Evolutionary conservation across 1,284 basidiomycete genomes (phyloP), one percentile per base, ranked within the genome.

Genomic region (Rhodotorula sp.): DNA sequence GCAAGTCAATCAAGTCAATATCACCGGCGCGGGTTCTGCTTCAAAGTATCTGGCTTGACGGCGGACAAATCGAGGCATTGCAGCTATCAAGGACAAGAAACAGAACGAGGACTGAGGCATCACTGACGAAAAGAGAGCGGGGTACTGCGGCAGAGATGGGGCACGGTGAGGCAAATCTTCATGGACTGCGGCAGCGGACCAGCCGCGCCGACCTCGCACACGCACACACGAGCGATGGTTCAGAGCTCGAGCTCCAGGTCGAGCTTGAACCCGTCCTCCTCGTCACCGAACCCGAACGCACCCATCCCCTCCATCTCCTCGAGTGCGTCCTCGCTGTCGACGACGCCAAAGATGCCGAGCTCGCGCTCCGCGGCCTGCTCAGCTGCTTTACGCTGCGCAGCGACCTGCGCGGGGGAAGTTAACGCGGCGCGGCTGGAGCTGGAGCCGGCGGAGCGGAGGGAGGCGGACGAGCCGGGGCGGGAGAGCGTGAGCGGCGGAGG

Each of bases 271-370:
- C 34, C 39, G 54, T 27, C 25, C 32, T 41, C 53, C 32, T 64
- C 54, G 32, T 57, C 63, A 17, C 44, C 54, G 34, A 56, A 64
- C 17, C 41, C 22, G 22, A 54, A 29, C 39, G 51, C 39, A 8
- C 32, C 39, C 17, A n/a, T 15, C 25, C 15, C 46, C 32, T 54
- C 53, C 29, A 54, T 27, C 27, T 8, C 37, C 6, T 10, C 37
- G 27, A 57, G 37, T 21, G 54, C 51, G 50, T 15, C 61, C n/a
- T 29, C 60, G 36, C 36, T 15, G 13, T 59, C 61, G 29, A 56
- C 50, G 51, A 69, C 32, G 13, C 67, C 67, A 32, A 69, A 69
- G 6, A 44, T 46, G 51, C 69, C 69, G 37, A 70, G 59, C 64
- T 56, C 69, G 44, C 59, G 57, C 59, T 70, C 69, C 10, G 41